Evolutionary conservation across 1,139 yeast genomes (phyloP), one percentile per base, ranked within the genome.

Genomic region (Suhomyces yuchorum): DNA sequence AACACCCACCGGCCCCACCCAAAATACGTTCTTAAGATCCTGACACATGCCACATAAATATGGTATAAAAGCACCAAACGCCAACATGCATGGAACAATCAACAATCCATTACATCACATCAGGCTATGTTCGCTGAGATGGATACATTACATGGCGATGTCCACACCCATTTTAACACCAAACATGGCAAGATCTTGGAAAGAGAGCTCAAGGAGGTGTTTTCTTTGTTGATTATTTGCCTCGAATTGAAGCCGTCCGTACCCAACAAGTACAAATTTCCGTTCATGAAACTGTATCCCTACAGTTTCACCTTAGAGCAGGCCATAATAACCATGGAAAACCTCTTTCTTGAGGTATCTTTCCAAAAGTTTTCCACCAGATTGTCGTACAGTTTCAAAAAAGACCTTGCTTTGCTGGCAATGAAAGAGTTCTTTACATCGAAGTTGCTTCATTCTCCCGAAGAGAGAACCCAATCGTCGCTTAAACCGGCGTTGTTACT

Each of bases 391-490:
- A 68, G 73, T 14, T 80, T 90, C 34, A 79, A 76, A 46, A 65
- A 72, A 0, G 79, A 76, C 5, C 65, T 83, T 37, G 89, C 90
- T 0, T 50, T 59, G 8, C 67, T 73, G 0, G 64, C 88, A 18
- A 55, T 91, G 9, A 68, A 68, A 28, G 67, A 73, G 20, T 89
- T 88, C 60, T 82, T 82, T 71, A 71, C 71, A 1, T 88, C 95
- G 0, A 84, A 82, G 51, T 67, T 91, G 4, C 56, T 92, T 9
- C 96, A 91, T 60, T 80, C 84, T 20, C 97, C 96, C 0, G 78
- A 80, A 7, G 92, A 87, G 55, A 73, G 95, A 56, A 85, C 95
- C 0, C 62, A 84, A 45, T 56, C 63, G n/a, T 68, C 61, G 40
- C 75, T 84, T 2, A 76, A 77, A 47, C 65, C 59, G 2, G 62